Base-by-base conservation (phyloP, 495 filamentous ascomycete genomes). In the Aspergillus heteromorphus region DNA sequence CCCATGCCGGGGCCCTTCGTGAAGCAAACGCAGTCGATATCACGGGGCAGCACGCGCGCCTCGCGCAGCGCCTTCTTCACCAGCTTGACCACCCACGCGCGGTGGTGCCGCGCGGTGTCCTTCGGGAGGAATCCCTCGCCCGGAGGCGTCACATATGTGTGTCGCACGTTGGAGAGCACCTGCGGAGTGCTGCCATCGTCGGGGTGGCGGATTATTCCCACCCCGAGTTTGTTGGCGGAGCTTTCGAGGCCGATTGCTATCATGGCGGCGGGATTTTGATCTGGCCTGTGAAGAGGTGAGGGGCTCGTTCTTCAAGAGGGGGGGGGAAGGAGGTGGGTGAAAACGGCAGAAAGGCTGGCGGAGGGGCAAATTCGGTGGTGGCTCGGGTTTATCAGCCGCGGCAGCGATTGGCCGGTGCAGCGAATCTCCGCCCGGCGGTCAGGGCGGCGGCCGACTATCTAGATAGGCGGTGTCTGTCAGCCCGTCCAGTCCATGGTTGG, bases 1-100 rank as follows among this genome's bases (percentile, higher is more conserved):
- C 93, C 93, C 93, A 98, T 98, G 1, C 93, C 93, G 0, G 93
- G 93, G 0, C 93, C 93, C 60, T 87, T 86, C 34, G 93, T 98
- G 75, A 90, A 98, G 79, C 92, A 96, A 54, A 98, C 88, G 70
- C 90, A 95, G 67, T 89, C 82, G 18, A 98, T 78, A 65, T 95
- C 86, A 4, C 73, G 64, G 6, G 86, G 64, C 1, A 68, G 53
- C 0, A 92, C 64, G 4, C 75, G 73, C 0, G 91, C 87, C 60
- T 87, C 83, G 55, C 77, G 69, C 30, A 98, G 78, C 1, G 91
- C 88, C 45, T 85, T 78, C 56, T 86, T 88, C 31, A 95, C 84
- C 2, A 97, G 69, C 38, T 81, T 79, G 6, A 93, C 85, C 55
- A 97, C 85, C 86, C 85, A 91, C 54, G 83, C 61, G 30, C 93